Conservation (phyloP, 495 filamentous ascomycete species). For the Penicillium diatomitis region DNA sequence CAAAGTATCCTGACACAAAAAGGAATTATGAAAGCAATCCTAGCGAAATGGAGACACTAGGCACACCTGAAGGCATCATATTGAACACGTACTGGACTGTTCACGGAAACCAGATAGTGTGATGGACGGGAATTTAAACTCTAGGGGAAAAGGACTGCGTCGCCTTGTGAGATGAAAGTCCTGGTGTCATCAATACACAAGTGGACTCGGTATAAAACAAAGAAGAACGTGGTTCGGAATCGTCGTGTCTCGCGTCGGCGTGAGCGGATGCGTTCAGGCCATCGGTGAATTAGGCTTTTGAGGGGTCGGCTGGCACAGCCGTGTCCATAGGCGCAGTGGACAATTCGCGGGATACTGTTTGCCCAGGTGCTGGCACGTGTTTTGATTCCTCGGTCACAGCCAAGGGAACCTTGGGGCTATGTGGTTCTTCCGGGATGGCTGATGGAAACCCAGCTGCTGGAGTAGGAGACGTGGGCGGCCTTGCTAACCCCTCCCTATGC, state of each 20-base stretch:
- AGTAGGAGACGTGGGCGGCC: slow-evolving; percentile 27
- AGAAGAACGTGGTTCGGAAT: background rate
- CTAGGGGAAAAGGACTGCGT: too few relatives aligned
- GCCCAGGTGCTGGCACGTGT: background rate
- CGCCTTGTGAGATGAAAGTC: too few relatives aligned
- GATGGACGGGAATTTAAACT: too few relatives aligned
- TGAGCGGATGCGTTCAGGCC: slow-evolving; percentile 7
- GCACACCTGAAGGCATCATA: too few relatives aligned
- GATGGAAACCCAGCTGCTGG: slow-evolving; percentile 27
- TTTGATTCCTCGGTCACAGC: background rate
- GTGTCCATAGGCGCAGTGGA: background rate
- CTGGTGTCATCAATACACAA: too few relatives aligned
- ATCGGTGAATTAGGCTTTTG: background rate
- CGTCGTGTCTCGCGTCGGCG: background rate
- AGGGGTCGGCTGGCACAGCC: background rate
- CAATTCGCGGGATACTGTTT: background rate
- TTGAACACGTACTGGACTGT: too few relatives aligned
- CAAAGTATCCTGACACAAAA: background rate
- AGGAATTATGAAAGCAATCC: slow-evolving; percentile 1
- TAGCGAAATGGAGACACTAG: too few relatives aligned
- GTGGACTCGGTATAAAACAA: background rate
- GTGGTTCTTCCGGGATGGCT: slow-evolving; percentile 34
- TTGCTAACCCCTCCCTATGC: slow-evolving; percentile 13
- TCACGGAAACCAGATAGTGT: too few relatives aligned
- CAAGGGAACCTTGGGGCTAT: slow-evolving; percentile 20